phyloP scores from a whole-genome alignment of 805 yeast genomes.

The Jamesozyma piceae region DNA sequence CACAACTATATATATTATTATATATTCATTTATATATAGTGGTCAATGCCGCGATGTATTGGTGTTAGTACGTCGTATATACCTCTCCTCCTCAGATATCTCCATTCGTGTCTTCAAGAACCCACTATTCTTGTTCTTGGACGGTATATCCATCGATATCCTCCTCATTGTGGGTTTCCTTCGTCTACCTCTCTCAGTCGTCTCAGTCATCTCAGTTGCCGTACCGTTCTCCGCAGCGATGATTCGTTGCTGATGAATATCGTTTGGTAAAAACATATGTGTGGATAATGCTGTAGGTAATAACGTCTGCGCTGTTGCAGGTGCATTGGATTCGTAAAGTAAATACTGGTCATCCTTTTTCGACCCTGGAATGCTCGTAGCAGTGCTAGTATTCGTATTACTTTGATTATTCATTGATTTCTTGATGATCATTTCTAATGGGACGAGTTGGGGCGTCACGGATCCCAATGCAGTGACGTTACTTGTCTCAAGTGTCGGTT shows the following conservation, averaged over 20 bases:
- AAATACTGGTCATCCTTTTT: conserved; percentile 17
- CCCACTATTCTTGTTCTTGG: conserved; percentile 19
- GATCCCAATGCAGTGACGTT: conserved; percentile 25
- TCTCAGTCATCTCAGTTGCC: neutral
- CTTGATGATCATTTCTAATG: conserved; percentile 1
- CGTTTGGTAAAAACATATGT: conserved; percentile 51
- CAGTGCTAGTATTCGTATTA: neutral
- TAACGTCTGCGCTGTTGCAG: conserved; percentile 48
- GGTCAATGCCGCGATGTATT: neutral
- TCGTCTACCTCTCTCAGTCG: neutral
- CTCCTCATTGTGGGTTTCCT: conserved; percentile 9
- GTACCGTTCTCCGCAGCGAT: conserved; percentile 13
- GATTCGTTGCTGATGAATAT: conserved; percentile 23
- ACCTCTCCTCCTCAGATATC: conserved; percentile 5
- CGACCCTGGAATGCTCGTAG: neutral
- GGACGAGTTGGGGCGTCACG: conserved; percentile 17
- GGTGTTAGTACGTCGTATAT: neutral
- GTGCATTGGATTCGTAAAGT: conserved; percentile 44
- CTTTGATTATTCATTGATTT: neutral
- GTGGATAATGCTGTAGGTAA: conserved; percentile 54
- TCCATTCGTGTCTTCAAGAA: conserved; percentile 29
- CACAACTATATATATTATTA: neutral
- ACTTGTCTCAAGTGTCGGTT: conserved; percentile 15
- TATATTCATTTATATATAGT: neutral
- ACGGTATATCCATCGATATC: conserved; percentile 29